phyloP scores from a whole-genome alignment of 176 grass and related monocot genomes.

The Typha latifolia region DNA sequence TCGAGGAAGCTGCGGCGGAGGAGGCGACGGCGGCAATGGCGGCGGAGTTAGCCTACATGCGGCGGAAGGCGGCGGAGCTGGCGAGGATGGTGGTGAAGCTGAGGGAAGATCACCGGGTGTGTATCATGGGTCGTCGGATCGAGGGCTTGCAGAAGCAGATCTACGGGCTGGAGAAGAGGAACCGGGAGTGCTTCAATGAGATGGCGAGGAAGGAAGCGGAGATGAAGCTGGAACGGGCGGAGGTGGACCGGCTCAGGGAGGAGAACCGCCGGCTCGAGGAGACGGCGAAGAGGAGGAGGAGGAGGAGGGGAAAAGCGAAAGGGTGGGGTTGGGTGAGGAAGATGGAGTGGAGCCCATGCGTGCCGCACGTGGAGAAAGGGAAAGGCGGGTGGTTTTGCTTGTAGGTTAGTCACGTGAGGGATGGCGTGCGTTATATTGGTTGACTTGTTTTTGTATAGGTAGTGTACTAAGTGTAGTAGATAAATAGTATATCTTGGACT shows the following conservation, averaged over 20 bases:
- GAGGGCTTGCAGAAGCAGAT: conserved; percentile 78
- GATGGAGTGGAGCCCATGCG: conserved; percentile 59
- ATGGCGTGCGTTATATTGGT: no score
- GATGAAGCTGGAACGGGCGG: conserved; percentile 10
- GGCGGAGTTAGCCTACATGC: conserved; percentile 66
- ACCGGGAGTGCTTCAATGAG: conserved; percentile 60
- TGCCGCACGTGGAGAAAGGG: conserved; percentile 4
- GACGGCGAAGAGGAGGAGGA: not conserved
- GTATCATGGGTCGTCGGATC: conserved; percentile 55
- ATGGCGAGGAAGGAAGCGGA: conserved; percentile 46
- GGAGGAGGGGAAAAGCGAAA: not conserved
- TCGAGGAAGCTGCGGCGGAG: conserved; percentile 43
- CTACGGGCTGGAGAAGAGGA: conserved; percentile 66
- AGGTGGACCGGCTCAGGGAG: conserved; percentile 42
- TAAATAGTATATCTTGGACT: no score
- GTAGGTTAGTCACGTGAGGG: not conserved
- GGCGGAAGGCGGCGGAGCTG: conserved; percentile 62
- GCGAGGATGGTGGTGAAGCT: conserved; percentile 63
- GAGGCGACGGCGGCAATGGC: conserved; percentile 38
- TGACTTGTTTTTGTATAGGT: no score
- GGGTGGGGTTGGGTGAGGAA: conserved; percentile 45
- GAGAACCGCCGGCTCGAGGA: conserved; percentile 45
- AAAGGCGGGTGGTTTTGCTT: not conserved
- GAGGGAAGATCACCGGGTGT: conserved; percentile 73
- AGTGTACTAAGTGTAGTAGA: no score